phyloP scores from a whole-genome alignment of 495 filamentous ascomycete genomes.

The Penicillium riverlandense region DNA sequence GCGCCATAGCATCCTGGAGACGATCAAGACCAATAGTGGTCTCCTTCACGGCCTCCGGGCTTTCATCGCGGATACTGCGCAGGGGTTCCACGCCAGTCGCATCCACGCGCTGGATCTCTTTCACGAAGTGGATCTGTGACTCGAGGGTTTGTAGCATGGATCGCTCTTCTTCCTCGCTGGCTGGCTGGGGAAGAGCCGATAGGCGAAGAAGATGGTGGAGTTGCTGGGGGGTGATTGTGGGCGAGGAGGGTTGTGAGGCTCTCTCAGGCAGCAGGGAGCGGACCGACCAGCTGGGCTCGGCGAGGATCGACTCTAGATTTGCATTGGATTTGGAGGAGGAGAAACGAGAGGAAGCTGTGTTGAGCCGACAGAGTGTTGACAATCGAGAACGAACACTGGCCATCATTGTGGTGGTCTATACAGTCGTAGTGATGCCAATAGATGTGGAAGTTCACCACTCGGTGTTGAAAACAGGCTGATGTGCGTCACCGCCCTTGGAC shows the following conservation, averaged over 20 bases:
- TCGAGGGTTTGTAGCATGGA: constrained; percentile 65
- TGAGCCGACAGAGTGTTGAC: constrained; percentile 2
- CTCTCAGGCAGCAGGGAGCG: constrained; percentile 59
- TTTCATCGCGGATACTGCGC: constrained; percentile 77
- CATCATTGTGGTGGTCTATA: constrained; percentile 3
- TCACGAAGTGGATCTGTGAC: constrained; percentile 85
- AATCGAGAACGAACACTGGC: constrained; percentile 11
- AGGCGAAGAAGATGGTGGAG: constrained; percentile 84
- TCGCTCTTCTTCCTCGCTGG: constrained; percentile 46
- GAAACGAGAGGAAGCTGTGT: constrained; percentile 5
- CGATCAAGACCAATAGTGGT: constrained; percentile 44
- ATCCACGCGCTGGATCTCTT: constrained; percentile 72
- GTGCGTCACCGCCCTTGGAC: too few relatives aligned
- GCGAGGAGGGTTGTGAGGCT: constrained; percentile 16
- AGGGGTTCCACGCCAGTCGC: constrained; percentile 66
- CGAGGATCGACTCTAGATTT: constrained; percentile 52
- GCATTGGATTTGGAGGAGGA: constrained; percentile 22
- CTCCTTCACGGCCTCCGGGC: constrained; percentile 42
- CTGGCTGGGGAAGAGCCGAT: constrained; percentile 75
- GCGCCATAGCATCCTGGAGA: constrained; percentile 43
- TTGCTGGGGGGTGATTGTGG: constrained; percentile 42
- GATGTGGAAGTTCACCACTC: too few relatives aligned
- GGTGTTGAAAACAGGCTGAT: too few relatives aligned
- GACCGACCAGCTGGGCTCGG: constrained; percentile 79
- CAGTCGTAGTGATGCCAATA: too few relatives aligned